A percentile compares a stretch with the other conserved stretches of the same genome.
Conservation (phyloP, 495 filamentous ascomycete genomes). For the Aspergillus sclerotioniger region DNA sequence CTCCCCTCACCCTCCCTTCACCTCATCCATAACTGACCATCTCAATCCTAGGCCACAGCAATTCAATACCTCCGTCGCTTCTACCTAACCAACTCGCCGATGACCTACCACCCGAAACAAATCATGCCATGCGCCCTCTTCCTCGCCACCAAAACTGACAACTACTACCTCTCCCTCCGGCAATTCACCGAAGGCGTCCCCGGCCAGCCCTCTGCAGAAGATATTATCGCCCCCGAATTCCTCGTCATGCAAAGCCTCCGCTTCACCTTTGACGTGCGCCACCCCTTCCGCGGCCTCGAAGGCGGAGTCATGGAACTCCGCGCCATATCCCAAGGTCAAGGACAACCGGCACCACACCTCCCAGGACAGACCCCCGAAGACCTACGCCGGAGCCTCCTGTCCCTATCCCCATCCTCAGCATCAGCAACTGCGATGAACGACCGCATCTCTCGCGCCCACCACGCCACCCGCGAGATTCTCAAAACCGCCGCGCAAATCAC, state of each 20-base stretch:
- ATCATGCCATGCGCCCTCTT: slow-evolving; percentile 86
- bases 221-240: slow-evolving; percentile 86
- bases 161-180: slow-evolving; percentile 68
- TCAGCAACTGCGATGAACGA: slow-evolving; percentile 31
- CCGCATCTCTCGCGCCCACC: slow-evolving; percentile 66
- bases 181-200: slow-evolving; percentile 63
- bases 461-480: slow-evolving; percentile 65
- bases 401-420: slow-evolving; percentile 21
- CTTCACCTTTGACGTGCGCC: slow-evolving; percentile 88
- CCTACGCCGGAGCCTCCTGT: slow-evolving; percentile 31
- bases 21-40: neutral
- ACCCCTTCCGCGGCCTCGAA: slow-evolving; percentile 84
- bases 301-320: slow-evolving; percentile 82
- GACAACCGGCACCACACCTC: slow-evolving; percentile 36
- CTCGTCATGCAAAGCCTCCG: slow-evolving; percentile 88
- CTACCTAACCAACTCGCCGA: slow-evolving; percentile 88
- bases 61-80: slow-evolving; percentile 91
- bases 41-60: slow-evolving; percentile 67
- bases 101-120: slow-evolving; percentile 88
- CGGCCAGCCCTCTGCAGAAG: slow-evolving; percentile 62
- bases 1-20: neutral
- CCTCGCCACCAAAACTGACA: slow-evolving; percentile 89
- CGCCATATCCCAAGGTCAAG: slow-evolving; percentile 56
- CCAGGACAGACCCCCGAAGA: slow-evolving; percentile 36
- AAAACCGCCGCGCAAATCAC: slow-evolving; percentile 80